These are phyloP conservation scores for Solidago caesia DNA, from an alignment of 129 eudicot genomes.

Conservation along the genomic window DNA sequence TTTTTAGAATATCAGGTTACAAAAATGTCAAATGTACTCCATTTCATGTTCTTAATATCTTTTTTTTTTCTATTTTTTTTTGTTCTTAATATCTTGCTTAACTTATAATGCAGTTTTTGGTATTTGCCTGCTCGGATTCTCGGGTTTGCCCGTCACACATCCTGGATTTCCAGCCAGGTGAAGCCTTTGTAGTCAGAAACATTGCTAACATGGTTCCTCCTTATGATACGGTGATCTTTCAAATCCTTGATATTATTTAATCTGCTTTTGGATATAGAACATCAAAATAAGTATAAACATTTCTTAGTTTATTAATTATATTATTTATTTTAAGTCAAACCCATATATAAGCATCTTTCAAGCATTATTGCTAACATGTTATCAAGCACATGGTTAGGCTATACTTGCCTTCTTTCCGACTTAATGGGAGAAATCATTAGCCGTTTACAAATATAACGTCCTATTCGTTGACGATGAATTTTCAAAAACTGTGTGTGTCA, in stretches of 20 bases:
- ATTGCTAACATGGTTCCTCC: conserved; percentile 96
- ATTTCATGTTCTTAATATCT: neutral
- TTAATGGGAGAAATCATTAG: neutral
- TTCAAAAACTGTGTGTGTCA: too few species aligned
- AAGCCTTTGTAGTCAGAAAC: conserved; percentile 80
- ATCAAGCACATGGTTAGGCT: conserved; percentile 34
- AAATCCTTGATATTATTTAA: neutral
- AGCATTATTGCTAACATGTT: conserved; percentile 28
- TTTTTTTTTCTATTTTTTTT: too few species aligned
- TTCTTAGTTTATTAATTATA: conserved; percentile 6
- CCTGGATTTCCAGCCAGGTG: conserved; percentile 85
- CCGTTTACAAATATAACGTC: too few species aligned
- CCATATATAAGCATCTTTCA: conserved; percentile 26
- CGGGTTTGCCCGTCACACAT: conserved; percentile 91
- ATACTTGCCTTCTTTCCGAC: conserved; percentile 6
- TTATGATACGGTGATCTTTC: conserved; percentile 51
- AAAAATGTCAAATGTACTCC: too few species aligned
- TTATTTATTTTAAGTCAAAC: conserved; percentile 24
- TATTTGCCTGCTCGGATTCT: conserved; percentile 90
- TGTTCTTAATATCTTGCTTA: neutral
- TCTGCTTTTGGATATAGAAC: neutral
- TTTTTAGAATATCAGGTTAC: too few species aligned
- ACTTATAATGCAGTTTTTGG: conserved; percentile 57
- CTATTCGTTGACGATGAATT: too few species aligned
- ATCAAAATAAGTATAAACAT: neutral